Percentiles rank a stretch among this genome's conserved stretches.
Conservation (phyloP, 768 basidiomycete species). For the Tylopilus subfusipes region DNA sequence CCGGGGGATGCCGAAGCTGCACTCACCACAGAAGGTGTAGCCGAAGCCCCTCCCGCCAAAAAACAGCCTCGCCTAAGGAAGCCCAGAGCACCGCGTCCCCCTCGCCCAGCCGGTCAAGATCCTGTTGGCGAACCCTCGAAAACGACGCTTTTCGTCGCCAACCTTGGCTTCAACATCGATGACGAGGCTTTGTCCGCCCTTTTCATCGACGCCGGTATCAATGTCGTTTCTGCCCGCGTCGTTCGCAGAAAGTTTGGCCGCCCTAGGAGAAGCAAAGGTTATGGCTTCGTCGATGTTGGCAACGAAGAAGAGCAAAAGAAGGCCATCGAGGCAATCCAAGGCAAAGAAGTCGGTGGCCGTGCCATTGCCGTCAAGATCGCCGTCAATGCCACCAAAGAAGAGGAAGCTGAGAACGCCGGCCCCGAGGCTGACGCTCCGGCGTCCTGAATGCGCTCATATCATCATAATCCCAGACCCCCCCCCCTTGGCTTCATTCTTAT, state of each 20-base stretch:
- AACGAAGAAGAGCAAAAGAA: conserved; percentile 85
- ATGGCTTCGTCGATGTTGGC: conserved; percentile 96
- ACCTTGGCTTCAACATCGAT: conserved; percentile 92
- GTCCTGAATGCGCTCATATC: conserved; percentile 19
- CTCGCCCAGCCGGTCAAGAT: conserved; percentile 76
- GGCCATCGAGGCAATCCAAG: conserved; percentile 82
- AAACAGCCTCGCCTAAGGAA: conserved; percentile 54
- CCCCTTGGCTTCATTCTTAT: conserved; percentile 26
- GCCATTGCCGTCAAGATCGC: conserved; percentile 93
- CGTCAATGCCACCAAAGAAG: conserved; percentile 73
- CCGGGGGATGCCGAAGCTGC: conserved; percentile 29
- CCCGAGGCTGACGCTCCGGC: conserved; percentile 32
- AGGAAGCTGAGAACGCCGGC: conserved; percentile 42
- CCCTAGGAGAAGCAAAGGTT: conserved; percentile 90
- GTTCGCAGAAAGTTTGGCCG: conserved; percentile 82
- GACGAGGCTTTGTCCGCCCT: conserved; percentile 76
- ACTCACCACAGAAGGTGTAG: conserved; percentile 36
- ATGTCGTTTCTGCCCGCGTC: conserved; percentile 82
- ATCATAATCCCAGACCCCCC: conserved; percentile 16
- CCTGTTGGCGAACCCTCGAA: conserved; percentile 86
- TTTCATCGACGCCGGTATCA: conserved; percentile 85
- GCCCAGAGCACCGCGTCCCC: conserved; percentile 51
- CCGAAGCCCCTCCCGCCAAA: conserved; percentile 33
- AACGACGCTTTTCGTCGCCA: conserved; percentile 92
- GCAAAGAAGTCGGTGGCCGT: conserved; percentile 84